Evolutionary conservation across 208 protist species (phyloP).

Genomic region (Leishmania braziliensis): DNA sequence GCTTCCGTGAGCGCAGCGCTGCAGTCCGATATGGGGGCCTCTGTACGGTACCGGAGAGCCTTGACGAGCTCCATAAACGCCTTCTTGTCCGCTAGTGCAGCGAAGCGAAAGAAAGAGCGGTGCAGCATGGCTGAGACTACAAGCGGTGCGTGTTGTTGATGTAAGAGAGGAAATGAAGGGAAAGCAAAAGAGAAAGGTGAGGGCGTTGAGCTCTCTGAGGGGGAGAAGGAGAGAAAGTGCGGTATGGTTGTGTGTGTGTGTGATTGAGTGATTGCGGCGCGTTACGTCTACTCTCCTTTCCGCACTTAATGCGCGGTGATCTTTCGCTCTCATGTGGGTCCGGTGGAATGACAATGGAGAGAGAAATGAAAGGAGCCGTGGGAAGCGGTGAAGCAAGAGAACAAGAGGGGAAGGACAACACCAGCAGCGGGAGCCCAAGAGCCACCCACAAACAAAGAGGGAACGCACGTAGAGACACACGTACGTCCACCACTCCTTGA

Average conservation of each 20-base stretch:
- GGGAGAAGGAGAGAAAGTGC: too few species aligned
- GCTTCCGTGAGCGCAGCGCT: constrained; percentile 81
- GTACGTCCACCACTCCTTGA: neutral
- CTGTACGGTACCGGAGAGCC: constrained; percentile 87
- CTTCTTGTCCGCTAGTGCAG: constrained; percentile 56
- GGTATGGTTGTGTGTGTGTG: neutral
- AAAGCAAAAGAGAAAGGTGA: too few species aligned
- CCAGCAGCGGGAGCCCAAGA: neutral
- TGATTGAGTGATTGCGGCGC: neutral
- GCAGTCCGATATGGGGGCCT: constrained; percentile 91
- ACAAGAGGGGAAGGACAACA: neutral
- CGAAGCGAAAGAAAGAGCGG: constrained; percentile 29
- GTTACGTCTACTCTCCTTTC: neutral
- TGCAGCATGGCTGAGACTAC: constrained; percentile 43
- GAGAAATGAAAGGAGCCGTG: neutral
- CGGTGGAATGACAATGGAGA: neutral
- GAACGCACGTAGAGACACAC: neutral
- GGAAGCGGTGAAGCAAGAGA: neutral
- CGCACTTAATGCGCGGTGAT: neutral
- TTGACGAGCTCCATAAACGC: constrained; percentile 88
- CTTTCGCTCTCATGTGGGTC: neutral
- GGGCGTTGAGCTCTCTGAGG: too few species aligned
- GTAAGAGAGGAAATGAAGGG: too few species aligned
- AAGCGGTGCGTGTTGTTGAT: neutral
- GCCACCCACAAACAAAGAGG: neutral